Base-by-base conservation (phyloP, 2,329 filamentous ascomycete species). In the Colletotrichum filicis region DNA sequence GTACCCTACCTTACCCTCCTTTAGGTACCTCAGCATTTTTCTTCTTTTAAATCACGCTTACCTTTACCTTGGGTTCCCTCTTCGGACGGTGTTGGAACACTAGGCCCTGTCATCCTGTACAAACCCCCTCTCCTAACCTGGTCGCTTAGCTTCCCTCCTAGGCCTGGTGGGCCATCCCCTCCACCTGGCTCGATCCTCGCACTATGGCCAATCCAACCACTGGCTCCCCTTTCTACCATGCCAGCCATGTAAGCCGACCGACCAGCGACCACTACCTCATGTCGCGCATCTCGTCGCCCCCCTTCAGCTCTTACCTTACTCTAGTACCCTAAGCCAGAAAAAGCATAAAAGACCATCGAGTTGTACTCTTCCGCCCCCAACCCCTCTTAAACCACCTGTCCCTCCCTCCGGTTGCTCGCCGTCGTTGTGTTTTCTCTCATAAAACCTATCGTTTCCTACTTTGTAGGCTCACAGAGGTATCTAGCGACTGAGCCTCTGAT, bases 261-360 rank as follows among this genome's bases (percentile, higher is more conserved):
- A 42, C 37, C 37, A 16, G 19, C 42, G 7, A n/a, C 42, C 42
- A 49, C 42, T 19, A 49, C 42, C 42, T 49, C 42, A 49, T 49
- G 19, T 49, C 42, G 19, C 42, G 58, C 26, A 72, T 58, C 69
- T 59, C 26, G 52, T 58, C 64, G 35, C 49, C 52, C 59, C 68
- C 35, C 22, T 12, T 28, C 61, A 52, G 16, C 32, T 6, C 28
- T 30, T 19, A 52, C 55, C 22, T 56, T 42, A 35, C 55, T 16
- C 28, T 42, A 63, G 16, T 63, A 53, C 69, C 66, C 69, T 69
- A 69, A 62, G 32, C 58, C 26, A 55, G 66, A 55, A 59, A 64
- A 69, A 64, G 53, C 69, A 72, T 72, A 64, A 72, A 72, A 32
- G 53, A 32, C 55, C 64, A 58, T 58, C 37, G 16, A 35, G 24